phyloP scores from a whole-genome alignment of 2,329 filamentous ascomycete genomes.

The Pochonia chlamydosporia region DNA sequence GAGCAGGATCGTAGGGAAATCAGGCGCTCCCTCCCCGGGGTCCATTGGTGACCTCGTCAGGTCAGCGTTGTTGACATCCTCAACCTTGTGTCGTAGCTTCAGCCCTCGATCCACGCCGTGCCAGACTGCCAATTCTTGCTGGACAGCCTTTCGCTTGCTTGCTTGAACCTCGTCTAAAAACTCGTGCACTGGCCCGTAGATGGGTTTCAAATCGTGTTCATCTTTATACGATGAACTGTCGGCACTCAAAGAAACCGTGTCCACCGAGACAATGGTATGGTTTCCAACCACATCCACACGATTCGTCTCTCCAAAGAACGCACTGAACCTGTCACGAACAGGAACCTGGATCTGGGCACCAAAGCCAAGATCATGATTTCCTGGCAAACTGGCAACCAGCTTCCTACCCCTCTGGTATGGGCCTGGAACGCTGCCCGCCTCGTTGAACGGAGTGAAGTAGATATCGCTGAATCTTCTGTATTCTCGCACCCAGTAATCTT shows the following conservation, averaged over 20 bases:
- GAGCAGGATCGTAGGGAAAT: constrained; percentile 82
- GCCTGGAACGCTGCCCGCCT: constrained; percentile 47
- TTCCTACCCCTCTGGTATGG: constrained; percentile 63
- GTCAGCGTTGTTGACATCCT: constrained; percentile 48
- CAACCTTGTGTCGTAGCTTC: constrained; percentile 51
- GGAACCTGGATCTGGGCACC: constrained; percentile 75
- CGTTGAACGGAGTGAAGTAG: constrained; percentile 67
- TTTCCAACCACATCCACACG: constrained; percentile 88
- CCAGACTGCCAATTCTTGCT: constrained; percentile 61
- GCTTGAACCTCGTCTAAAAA: constrained; percentile 66
- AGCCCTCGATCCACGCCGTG: constrained; percentile 53
- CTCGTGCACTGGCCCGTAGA: constrained; percentile 70
- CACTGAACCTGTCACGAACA: constrained; percentile 76
- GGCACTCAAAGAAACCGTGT: constrained; percentile 83
- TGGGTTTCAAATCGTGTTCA: constrained; percentile 46
- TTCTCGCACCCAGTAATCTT: constrained; percentile 80
- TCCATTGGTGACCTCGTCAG: constrained; percentile 25
- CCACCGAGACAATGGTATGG: constrained; percentile 89
- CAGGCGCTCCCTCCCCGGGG: constrained; percentile 39
- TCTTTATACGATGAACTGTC: constrained; percentile 46
- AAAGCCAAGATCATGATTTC: constrained; percentile 94
- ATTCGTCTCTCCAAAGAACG: constrained; percentile 89
- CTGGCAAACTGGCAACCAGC: constrained; percentile 79
- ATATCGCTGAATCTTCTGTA: constrained; percentile 82
- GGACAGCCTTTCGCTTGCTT: constrained; percentile 61